Conservation (phyloP, 2,329 filamentous ascomycete species). For the Macroventuria anomochaeta region DNA sequence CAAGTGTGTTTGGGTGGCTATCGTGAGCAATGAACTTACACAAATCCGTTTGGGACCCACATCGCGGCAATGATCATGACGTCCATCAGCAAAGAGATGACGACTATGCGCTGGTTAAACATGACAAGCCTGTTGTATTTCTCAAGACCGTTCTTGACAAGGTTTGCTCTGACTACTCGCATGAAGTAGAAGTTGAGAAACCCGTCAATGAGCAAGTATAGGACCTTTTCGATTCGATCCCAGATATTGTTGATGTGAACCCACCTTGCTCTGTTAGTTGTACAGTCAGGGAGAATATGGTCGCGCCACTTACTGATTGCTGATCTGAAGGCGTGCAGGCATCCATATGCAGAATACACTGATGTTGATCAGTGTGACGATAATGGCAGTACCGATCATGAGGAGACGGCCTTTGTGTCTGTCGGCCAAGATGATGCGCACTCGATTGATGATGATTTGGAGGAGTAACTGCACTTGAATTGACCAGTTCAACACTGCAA, state of each 20-base stretch:
- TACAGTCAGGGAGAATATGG: fast-evolving
- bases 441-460: conserved; percentile 41
- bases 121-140: conserved; percentile 37
- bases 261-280: conserved; percentile 14
- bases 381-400: conserved; percentile 21
- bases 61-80: conserved; percentile 52
- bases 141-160: conserved; percentile 34
- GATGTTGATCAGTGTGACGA: conserved; percentile 37
- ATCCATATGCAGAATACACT: conserved; percentile 41
- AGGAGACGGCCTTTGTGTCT: conserved; percentile 22
- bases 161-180: conserved; percentile 29
- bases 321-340: conserved; percentile 36
- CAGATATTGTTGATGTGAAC: conserved; percentile 34
- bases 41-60: conserved; percentile 50
- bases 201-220: conserved; percentile 33
- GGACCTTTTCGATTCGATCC: conserved; percentile 37
- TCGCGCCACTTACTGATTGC: conserved; percentile 13
- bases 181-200: conserved; percentile 39
- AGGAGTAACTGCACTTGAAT: conserved; percentile 40
- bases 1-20: not conserved
- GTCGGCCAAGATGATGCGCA: conserved; percentile 34
- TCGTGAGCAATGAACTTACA: conserved; percentile 33
- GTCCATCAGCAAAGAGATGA: conserved; percentile 37
- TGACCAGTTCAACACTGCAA: conserved; percentile 31
- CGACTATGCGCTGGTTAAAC: conserved; percentile 37